Conservation (phyloP, 352 stramenopile genomes). For the Phytopythium vexans region DNA sequence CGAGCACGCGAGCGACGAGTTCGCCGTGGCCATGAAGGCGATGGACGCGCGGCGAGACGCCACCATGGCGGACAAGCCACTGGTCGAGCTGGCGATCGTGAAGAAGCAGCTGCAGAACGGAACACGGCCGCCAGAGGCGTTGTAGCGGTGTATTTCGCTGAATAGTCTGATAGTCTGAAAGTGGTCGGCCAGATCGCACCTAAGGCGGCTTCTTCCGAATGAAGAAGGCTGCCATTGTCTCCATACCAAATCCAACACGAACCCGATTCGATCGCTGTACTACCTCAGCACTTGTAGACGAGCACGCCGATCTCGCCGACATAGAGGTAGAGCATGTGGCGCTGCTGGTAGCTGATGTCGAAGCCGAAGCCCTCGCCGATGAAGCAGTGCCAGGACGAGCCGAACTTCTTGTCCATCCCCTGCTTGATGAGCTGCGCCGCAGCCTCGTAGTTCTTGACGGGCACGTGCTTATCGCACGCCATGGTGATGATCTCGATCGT, state of each 20-base stretch:
- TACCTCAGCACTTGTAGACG: constrained; percentile 92
- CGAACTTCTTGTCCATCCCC: constrained; percentile 98
- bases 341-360: constrained; percentile 95
- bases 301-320: constrained; percentile 94
- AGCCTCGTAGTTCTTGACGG: constrained; percentile 93
- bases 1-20: constrained; percentile 33
- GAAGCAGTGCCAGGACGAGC: constrained; percentile 93
- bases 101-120: too few species aligned
- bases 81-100: too few species aligned
- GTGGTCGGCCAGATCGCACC: too few species aligned
- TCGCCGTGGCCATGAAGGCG: constrained; percentile 24
- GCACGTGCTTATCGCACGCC: constrained; percentile 94
- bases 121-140: too few species aligned
- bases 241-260: too few species aligned
- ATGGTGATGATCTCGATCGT: constrained; percentile 96
- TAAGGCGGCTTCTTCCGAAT: too few species aligned
- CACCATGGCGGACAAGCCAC: background rate
- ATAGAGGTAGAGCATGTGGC: constrained; percentile 94
- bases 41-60: constrained; percentile 9
- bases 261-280: too few species aligned
- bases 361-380: constrained; percentile 97
- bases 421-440: constrained; percentile 93
- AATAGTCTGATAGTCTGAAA: too few species aligned
- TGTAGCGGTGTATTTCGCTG: too few species aligned
- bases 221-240: too few species aligned